Percentiles rank a stretch among this genome's conserved stretches.
Evolutionary conservation across 352 stramenopile genomes (phyloP).

Genomic region (Phytophthora pistaciae): DNA sequence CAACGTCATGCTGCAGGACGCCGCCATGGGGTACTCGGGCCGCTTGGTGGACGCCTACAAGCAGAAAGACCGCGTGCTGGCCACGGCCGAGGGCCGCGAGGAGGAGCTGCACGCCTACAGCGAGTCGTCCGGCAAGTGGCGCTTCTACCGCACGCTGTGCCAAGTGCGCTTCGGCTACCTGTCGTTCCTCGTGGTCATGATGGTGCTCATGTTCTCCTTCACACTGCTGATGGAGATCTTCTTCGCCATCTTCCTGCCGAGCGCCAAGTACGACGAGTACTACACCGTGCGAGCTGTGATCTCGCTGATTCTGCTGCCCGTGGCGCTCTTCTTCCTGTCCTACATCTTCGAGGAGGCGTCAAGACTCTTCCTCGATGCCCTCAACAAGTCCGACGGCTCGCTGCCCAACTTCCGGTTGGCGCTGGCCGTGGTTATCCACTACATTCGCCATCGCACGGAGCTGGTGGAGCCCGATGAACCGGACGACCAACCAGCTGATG

Average conservation of each 20-base stretch:
- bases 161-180: slow-evolving; percentile 84
- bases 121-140: slow-evolving; percentile 52
- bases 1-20: slow-evolving; percentile 33
- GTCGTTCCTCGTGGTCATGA: slow-evolving; percentile 85
- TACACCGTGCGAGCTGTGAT: slow-evolving; percentile 68
- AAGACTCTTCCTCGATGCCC: slow-evolving; percentile 76
- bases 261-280: slow-evolving; percentile 75
- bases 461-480: slow-evolving; percentile 41
- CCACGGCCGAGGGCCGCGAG: slow-evolving; percentile 57
- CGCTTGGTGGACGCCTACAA: slow-evolving; percentile 35
- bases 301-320: slow-evolving; percentile 63
- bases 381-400: slow-evolving; percentile 77
- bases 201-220: slow-evolving; percentile 88
- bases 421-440: slow-evolving; percentile 81
- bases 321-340: slow-evolving; percentile 80
- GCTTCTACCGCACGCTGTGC: slow-evolving; percentile 78
- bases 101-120: slow-evolving; percentile 70
- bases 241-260: slow-evolving; percentile 86
- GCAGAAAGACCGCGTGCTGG: slow-evolving; percentile 51
- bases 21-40: slow-evolving; percentile 32
- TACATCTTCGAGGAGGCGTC: slow-evolving; percentile 82
- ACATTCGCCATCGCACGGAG: slow-evolving; percentile 72
- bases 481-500: slow-evolving; percentile 15
- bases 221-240: slow-evolving; percentile 89
- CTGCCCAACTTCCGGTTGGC: slow-evolving; percentile 83